Conservation (phyloP, 75 land plant genomes). For the Pinus tabuliformis region DNA sequence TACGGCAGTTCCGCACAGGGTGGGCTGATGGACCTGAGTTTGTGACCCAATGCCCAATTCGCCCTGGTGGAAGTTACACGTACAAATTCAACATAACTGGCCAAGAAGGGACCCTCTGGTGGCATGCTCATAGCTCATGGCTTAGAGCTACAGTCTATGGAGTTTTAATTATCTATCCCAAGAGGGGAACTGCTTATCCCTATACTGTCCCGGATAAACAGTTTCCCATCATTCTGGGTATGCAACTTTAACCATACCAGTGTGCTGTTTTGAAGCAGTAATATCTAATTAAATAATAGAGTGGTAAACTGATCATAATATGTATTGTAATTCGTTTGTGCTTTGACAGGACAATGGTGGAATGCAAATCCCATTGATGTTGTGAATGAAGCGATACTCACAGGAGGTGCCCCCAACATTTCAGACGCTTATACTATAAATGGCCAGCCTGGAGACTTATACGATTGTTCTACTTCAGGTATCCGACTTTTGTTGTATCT, state of each 20-base stretch:
- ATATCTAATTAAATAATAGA: not conserved
- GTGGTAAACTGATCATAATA: not conserved
- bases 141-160: not conserved
- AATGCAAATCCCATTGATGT: constrained; percentile 30
- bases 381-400: constrained; percentile 6
- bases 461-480: constrained; percentile 24
- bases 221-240: not conserved
- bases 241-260: not conserved
- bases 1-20: not conserved
- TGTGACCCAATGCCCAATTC: not conserved
- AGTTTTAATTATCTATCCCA: not conserved
- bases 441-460: constrained; percentile 40
- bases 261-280: not conserved
- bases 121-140: not conserved
- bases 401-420: constrained; percentile 25
- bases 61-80: not conserved
- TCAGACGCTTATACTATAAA: constrained; percentile 51
- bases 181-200: not conserved
- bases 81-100: not conserved
- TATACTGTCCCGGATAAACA: not conserved
- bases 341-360: constrained; percentile 49
- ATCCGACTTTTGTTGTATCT: not conserved
- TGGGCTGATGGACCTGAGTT: not conserved
- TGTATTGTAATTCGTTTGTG: not conserved
- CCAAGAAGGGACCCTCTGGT: not conserved